Evolutionary conservation across 73 alveolate species (phyloP).

Genomic region (Chromera velia): DNA sequence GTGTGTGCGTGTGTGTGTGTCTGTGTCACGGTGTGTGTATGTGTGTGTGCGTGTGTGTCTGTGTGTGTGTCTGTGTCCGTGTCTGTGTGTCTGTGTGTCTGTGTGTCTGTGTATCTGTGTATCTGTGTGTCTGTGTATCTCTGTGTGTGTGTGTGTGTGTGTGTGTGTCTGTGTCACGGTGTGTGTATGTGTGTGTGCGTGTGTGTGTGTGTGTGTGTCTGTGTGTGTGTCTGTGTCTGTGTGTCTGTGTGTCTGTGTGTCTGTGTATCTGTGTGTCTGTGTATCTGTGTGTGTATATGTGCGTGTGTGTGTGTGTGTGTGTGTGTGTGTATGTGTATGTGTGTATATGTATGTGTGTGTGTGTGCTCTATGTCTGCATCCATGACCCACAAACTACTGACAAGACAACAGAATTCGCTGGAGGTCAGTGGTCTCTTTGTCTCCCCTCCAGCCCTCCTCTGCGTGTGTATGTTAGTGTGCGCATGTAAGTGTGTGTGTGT

Average conservation of each 20-base stretch:
- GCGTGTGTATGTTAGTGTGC: too few relatives aligned
- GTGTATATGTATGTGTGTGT: neutral
- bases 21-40: too few relatives aligned
- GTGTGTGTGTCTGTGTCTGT: neutral
- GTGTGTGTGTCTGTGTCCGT: neutral
- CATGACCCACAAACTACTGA: too few relatives aligned
- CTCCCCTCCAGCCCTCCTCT: too few relatives aligned
- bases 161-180: neutral
- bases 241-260: neutral
- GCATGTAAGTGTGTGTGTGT: too few relatives aligned
- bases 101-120: too few relatives aligned
- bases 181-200: neutral
- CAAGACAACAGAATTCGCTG: too few relatives aligned
- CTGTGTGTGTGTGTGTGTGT: neutral
- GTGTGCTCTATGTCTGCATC: neutral
- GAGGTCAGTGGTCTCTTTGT: too few relatives aligned
- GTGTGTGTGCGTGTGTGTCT: neutral
- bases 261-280: too few relatives aligned
- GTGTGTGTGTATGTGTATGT: neutral
- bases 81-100: too few relatives aligned
- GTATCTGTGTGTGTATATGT: too few relatives aligned
- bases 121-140: too few relatives aligned
- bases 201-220: neutral
- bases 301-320: neutral
- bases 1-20: neutral